Base-by-base conservation (phyloP, 805 yeast genomes). In the Metschnikowia santaceciliae region DNA sequence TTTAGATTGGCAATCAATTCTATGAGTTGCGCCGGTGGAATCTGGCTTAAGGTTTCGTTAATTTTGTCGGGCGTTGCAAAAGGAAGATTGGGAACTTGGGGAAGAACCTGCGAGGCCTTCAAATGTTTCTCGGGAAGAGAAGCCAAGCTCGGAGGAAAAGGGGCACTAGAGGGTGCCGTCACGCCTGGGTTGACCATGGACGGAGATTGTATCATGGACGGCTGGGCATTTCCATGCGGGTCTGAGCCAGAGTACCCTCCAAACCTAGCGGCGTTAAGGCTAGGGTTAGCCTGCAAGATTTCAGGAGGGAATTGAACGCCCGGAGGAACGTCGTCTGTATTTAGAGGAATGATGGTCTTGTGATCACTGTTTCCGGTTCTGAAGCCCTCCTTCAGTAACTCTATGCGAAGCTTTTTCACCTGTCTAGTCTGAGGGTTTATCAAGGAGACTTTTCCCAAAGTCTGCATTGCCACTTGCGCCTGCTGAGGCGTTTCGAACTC, bases 21-120 rank as follows among this genome's bases (percentile, higher is more conserved):
- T 32, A 87, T 79, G 48, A 87, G 67, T 55, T 84, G 85, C 14
- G 84, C 79, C 3, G 94, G 94, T 3, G 89, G 85, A 19, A 86
- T 79, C 41, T 78, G 71, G 52, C 85, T 77, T 53, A 87, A 68
- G 30, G 84, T 84, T 52, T 77, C 73, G 32, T 84, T 83, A 41
- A 85, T 80, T 38, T 78, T 77, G 58, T 84, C 89, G 35, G 81
- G 76, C 3, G 75, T 66, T 19, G 69, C 68, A 54, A 84, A 79
- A 40, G 77, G 78, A 14, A 71, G 65, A 14, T 67, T 63, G 14
- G 69, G 67, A 22, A 77, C 75, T 37, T 67, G 70, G 2, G 91
- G 89, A 51, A 86, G 66, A 52, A 65, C 73, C 47, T 74, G 75
- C 0, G 86, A 72, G 0, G 90, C 90, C 58, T 74, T 72, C 23